Percentiles rank a stretch among this genome's conserved stretches.
Conservation (phyloP, 108 stramenopile genomes). For the Nannochloropsis gaditana region DNA sequence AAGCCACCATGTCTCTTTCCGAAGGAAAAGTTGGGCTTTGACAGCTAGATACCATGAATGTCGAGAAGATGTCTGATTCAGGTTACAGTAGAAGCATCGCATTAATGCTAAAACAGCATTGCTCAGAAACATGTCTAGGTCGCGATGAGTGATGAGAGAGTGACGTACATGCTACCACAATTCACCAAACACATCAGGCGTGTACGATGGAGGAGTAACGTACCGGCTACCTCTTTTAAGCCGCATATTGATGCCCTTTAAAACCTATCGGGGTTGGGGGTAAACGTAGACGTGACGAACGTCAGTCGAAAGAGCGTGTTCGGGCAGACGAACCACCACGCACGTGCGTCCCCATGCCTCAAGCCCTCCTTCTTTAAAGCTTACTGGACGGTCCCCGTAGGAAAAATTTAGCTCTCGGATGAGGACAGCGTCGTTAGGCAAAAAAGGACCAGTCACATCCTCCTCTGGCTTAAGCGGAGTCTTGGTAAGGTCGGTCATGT, state of each 20-base stretch:
- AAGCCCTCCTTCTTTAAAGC: background rate
- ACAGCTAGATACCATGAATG: too few species aligned
- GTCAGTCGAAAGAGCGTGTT: background rate
- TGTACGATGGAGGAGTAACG: background rate
- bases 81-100: too few species aligned
- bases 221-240: slow-evolving; percentile 13
- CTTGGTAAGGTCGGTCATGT: background rate
- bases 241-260: background rate
- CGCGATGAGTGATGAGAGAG: background rate
- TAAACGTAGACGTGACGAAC: background rate
- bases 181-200: background rate
- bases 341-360: background rate
- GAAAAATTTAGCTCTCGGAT: background rate
- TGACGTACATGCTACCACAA: background rate
- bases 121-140: too few species aligned
- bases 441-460: background rate
- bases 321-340: background rate
- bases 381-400: background rate
- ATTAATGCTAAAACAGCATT: too few species aligned
- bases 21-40: too few species aligned
- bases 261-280: background rate
- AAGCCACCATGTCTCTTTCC: too few species aligned
- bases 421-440: background rate
- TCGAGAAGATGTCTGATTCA: too few species aligned
- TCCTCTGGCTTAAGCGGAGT: slow-evolving; percentile 2